These are phyloP conservation scores for Zopfia rhizophila DNA, from an alignment of 2,329 filamentous ascomycete genomes.

Conservation along the genomic window DNA sequence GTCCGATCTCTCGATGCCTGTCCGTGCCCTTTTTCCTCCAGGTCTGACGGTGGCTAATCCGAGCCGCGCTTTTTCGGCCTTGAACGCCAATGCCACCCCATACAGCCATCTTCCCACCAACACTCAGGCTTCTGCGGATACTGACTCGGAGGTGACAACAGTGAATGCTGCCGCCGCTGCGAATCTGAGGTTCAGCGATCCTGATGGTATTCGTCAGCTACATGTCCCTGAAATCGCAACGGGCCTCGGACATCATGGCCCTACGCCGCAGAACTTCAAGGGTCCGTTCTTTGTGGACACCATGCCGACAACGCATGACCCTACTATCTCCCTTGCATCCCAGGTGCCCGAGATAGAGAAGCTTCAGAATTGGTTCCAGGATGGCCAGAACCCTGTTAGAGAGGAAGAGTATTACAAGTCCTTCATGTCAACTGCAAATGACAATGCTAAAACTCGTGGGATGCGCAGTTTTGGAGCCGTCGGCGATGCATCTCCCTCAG, in stretches of 20 bases:
- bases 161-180: constrained; percentile 14
- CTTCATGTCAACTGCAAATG: constrained; percentile 31
- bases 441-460: constrained; percentile 16
- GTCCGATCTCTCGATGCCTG: constrained; percentile 10
- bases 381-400: constrained; percentile 38
- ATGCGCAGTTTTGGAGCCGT: constrained; percentile 21
- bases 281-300: constrained; percentile 50
- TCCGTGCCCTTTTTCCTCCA: constrained; percentile 24
- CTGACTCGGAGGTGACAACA: constrained; percentile 21
- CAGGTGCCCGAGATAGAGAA: constrained; percentile 45
- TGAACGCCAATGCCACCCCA: constrained; percentile 30
- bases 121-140: constrained; percentile 3
- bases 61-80: constrained; percentile 24
- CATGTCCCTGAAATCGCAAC: constrained; percentile 35
- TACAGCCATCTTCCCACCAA: constrained; percentile 21
- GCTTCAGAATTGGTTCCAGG: constrained; percentile 55
- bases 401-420: constrained; percentile 38
- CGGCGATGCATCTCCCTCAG: constrained; percentile 13
- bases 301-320: constrained; percentile 39
- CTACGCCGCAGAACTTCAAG: constrained; percentile 47
- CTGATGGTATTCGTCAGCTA: constrained; percentile 29
- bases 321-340: constrained; percentile 33
- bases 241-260: constrained; percentile 33
- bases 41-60: constrained; percentile 38
- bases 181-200: constrained; percentile 40